Base-by-base conservation (phyloP, 2,329 filamentous ascomycete species). In the Amauroascus niger region DNA sequence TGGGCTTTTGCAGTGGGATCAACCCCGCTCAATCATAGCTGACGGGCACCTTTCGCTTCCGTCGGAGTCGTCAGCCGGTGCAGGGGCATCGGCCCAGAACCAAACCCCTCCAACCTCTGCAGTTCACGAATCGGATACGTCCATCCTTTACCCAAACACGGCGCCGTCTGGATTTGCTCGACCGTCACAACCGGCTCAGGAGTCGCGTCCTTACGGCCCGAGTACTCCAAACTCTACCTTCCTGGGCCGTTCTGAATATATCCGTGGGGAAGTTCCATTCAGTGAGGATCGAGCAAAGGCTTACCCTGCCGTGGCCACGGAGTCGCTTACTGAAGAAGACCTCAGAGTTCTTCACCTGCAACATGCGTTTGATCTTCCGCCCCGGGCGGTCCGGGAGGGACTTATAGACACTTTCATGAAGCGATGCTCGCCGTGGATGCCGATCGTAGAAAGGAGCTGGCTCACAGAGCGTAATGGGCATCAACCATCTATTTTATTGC, bases 401-500 rank as follows among this genome's bases (percentile, higher is more conserved):
- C 49, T 67, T 20, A 62, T 67, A 35, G 61, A 64, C 41, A 64
- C 60, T 2, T 67, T 67, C 51, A 63, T 67, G 60, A 61, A 65
- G 37, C 55, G 60, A 35, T 66, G 64, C 46, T 60, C 61, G 5
- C 64, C 65, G 2, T 67, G 65, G 64, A 67, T 66, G 64, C 64
- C 65, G 0, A 63, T 67, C 16, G 59, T 67, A 7, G 63, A 65
- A 39, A 56, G 63, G 14, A 59, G 59, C 35, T 66, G 63, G 63
- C 55, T 67, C n/a, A 62, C 65, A 43, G 62, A 63, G 30, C 57
- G 58, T 14, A 59, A 58, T 7, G 51, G 57, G 6, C 58, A 63
- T 32, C 58, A 62, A 35, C 63, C 64, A 11, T 67, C 65, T 1
- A 60, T 65, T 3, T 54, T 67, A 9, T 59, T 67, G 20, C 59